phyloP scores from a whole-genome alignment of 306 rosid species.

The Pyrus bretschneideri region DNA sequence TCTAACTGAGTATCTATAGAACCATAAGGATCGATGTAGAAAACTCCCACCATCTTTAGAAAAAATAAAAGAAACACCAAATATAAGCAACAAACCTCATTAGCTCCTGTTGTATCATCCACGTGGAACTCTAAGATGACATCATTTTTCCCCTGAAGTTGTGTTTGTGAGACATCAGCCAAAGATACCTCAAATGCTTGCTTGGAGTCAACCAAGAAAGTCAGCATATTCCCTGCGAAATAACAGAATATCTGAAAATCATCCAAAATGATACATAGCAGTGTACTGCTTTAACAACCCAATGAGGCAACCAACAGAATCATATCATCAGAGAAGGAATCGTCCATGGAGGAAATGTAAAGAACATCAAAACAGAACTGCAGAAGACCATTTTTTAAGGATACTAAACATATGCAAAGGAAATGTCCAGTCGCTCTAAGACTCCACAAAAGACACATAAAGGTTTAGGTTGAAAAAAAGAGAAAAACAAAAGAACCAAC shows the following conservation, averaged over 20 bases:
- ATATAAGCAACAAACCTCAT: conserved; percentile 53
- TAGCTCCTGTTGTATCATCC: conserved; percentile 96
- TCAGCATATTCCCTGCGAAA: conserved; percentile 76
- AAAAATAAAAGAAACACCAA: conserved; percentile 1
- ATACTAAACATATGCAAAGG: background rate
- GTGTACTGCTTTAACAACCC: background rate
- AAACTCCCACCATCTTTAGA: background rate
- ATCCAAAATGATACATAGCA: background rate
- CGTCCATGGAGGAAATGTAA: background rate
- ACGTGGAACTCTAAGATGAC: conserved; percentile 93
- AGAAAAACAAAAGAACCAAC: background rate
- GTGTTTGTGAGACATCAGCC: conserved; percentile 94
- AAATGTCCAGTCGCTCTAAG: background rate
- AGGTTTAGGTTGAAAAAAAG: background rate
- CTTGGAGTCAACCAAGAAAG: conserved; percentile 81
- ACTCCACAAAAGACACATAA: background rate
- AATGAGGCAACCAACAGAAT: background rate
- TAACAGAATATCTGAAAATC: conserved; percentile 9
- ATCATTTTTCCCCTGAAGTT: conserved; percentile 93
- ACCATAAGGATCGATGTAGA: background rate
- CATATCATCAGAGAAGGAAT: background rate
- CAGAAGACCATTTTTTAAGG: background rate
- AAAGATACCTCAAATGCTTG: conserved; percentile 98
- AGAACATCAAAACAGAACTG: background rate
- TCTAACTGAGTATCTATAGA: background rate